These are phyloP conservation scores for Cylindrotheca closterium DNA, from an alignment of 108 stramenopile genomes.

Conservation along the genomic window DNA sequence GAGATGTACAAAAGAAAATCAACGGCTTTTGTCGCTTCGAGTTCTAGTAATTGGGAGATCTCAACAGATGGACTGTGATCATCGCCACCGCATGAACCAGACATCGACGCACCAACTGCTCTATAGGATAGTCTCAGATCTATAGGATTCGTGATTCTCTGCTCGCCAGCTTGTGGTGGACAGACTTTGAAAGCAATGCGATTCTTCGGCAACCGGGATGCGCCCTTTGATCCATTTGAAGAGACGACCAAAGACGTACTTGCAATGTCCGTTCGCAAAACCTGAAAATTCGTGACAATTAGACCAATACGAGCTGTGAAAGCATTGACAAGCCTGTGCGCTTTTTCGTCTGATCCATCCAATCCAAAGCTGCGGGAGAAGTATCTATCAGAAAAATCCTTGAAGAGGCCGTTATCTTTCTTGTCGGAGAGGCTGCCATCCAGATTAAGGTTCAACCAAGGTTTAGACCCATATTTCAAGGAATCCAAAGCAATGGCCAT, in stretches of 20 bases:
- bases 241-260: not conserved
- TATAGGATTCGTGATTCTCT: conserved; percentile 51
- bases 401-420: conserved; percentile 23
- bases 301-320: conserved; percentile 22
- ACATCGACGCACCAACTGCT: conserved; percentile 30
- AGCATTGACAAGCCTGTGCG: conserved; percentile 19
- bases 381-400: conserved; percentile 32
- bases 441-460: conserved; percentile 29
- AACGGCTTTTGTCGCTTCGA: conserved; percentile 40
- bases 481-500: conserved; percentile 26
- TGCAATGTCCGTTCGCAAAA: conserved; percentile 37
- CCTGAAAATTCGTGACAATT: conserved; percentile 37
- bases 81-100: not conserved
- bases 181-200: conserved; percentile 29
- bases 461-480: conserved; percentile 14
- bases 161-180: conserved; percentile 48
- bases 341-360: conserved; percentile 6
- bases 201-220: conserved; percentile 1
- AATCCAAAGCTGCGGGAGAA: conserved; percentile 22
- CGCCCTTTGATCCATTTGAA: not conserved
- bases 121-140: conserved; percentile 26
- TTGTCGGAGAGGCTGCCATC: conserved; percentile 28
- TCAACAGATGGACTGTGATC: conserved; percentile 8
- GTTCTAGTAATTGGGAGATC: conserved; percentile 37
- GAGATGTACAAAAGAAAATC: conserved; percentile 56